Evolutionary conservation across 2,329 filamentous ascomycete species (phyloP).

Genomic region (Fusarium burgessii): DNA sequence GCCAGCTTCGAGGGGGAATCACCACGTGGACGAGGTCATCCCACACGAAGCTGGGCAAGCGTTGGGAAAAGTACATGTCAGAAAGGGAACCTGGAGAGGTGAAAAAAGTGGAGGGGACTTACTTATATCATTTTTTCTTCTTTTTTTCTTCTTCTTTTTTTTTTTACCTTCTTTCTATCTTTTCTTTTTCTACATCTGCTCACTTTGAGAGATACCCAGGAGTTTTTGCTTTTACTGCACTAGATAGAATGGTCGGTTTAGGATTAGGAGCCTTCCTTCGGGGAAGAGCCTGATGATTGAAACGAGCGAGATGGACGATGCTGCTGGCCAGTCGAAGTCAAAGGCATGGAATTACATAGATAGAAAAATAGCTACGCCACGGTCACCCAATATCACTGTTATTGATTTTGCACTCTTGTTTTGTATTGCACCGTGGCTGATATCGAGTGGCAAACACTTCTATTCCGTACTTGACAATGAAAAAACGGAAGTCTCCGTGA

Average conservation of each 20-base stretch:
- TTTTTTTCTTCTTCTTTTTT: constrained; percentile 15
- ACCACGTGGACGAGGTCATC: constrained; percentile 10
- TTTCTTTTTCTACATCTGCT: constrained; percentile 42
- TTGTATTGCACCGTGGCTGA: background rate
- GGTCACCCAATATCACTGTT: constrained; percentile 42
- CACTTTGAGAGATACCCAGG: constrained; percentile 48
- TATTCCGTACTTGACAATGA: background rate
- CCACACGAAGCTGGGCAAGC: constrained; percentile 6
- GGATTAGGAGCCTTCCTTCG: constrained; percentile 39
- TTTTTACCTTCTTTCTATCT: constrained; percentile 21
- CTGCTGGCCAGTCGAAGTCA: constrained; percentile 47
- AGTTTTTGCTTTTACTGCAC: constrained; percentile 40
- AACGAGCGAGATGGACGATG: constrained; percentile 47
- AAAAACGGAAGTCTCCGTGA: constrained; percentile 19
- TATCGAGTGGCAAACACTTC: background rate
- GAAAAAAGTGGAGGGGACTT: constrained; percentile 21
- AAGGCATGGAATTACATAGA: constrained; percentile 44
- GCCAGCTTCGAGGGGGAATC: constrained; percentile 1
- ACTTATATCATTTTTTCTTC: constrained; percentile 7
- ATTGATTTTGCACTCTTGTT: constrained; percentile 3
- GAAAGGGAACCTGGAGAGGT: constrained; percentile 4
- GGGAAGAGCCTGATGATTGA: constrained; percentile 44
- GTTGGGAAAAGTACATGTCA: constrained; percentile 28
- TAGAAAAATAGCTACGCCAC: constrained; percentile 41
- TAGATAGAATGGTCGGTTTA: constrained; percentile 45